phyloP scores from a whole-genome alignment of 768 basidiomycete species.

The Amanita jacksonii region DNA sequence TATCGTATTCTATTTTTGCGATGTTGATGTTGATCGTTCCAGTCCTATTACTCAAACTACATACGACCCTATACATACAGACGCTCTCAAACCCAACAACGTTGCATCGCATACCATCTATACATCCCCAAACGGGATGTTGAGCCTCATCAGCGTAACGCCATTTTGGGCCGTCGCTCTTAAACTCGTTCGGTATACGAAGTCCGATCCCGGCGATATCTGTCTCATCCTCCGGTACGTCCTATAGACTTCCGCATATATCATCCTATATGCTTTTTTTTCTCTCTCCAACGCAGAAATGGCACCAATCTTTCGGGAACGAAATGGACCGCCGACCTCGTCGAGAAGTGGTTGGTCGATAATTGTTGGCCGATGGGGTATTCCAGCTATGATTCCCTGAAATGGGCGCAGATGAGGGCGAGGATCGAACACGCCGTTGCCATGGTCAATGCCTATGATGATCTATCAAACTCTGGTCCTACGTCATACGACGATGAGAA shows the following conservation, averaged over 20 bases:
- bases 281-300: constrained; percentile 24
- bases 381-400: constrained; percentile 31
- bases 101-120: constrained; percentile 47
- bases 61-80: constrained; percentile 55
- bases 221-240: constrained; percentile 54
- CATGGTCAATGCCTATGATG: constrained; percentile 15
- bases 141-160: constrained; percentile 50
- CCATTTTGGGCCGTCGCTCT: constrained; percentile 68
- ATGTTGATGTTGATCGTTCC: neutral
- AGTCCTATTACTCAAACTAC: neutral
- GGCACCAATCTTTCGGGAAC: constrained; percentile 42
- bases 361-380: constrained; percentile 63
- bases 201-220: constrained; percentile 56
- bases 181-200: constrained; percentile 59
- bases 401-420: constrained; percentile 34
- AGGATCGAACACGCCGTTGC: constrained; percentile 48
- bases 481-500: neutral
- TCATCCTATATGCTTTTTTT: neutral
- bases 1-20: neutral
- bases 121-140: constrained; percentile 37
- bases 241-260: too few species aligned
- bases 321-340: constrained; percentile 42
- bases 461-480: too few species aligned
- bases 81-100: constrained; percentile 43
- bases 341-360: constrained; percentile 49